Base-by-base conservation (phyloP, 768 basidiomycete species). In the Cyathus striatus region DNA sequence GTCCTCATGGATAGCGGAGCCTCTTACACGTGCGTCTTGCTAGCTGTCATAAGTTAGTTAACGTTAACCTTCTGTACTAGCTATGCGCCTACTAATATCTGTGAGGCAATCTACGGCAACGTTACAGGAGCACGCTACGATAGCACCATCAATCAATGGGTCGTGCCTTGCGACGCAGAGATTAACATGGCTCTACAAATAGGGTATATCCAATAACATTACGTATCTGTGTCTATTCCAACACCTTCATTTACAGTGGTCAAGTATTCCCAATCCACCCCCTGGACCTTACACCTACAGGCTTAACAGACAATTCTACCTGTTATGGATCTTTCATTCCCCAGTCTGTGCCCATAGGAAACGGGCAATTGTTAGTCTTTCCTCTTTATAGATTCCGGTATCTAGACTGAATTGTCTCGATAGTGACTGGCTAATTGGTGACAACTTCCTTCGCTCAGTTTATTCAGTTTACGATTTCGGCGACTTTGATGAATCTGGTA, bases 381-480 rank as follows among this genome's bases (percentile, higher is more conserved):
- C 26, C 27, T 45, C 35, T 40, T 5, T 18, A 13, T 38, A 17
- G 20, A 26, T 18, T 5, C 10, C n/a, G 14, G 38, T 41, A 30
- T 41, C 34, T 41, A 43, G 46, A 34, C 38, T 42, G 27, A 32
- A 45, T 10, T 2, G n/a, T 40, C 17, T 42, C 49, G 16, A 9
- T 46, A 90, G 87, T 56, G 90, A 92, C 58, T 85, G 86, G 81
- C 70, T 92, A 35, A 56, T 90, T 41, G 90, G 90, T 17, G 89
- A 86, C 61, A 90, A 87, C 53, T 74, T 89, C 57, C 72, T 92
- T 46, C 87, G 90, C 45, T 86, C 86, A 13, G 65, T 90, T 27
- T 91, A 91, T 61, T 76, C 86, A 6, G 64, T 92, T 43, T 92
- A 90, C 59, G 85, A 90, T 61, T 92, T 85, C 56, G 89, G 89